Base-by-base conservation (phyloP, 2,329 filamentous ascomycete genomes). In the Cadophora sp. region DNA sequence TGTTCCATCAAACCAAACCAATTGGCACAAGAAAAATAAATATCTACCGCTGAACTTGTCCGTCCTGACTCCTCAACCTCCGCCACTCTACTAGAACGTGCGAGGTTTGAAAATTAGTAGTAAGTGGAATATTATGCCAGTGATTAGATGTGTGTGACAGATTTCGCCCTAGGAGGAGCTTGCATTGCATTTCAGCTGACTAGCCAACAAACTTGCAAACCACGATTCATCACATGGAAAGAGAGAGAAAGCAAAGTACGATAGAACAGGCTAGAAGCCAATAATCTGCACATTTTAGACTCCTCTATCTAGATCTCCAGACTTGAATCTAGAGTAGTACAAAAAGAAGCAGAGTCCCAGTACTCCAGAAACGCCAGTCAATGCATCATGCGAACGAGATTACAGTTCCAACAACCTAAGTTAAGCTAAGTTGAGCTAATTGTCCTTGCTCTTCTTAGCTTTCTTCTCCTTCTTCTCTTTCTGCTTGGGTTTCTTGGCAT, bases 391-490 rank as follows among this genome's bases (percentile, higher is more conserved):
- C 59, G 18, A 41, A 43, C 8, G 36, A 30, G 36, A 45, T 30
- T 27, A 55, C 14, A 43, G 48, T 47, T 20, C 14, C 9, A 20
- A 33, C 6, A 1, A 16, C 1, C 2, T 18, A 11, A 22, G 45
- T 24, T 58, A n/a, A 62, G 11, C 41, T 61, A 66, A 53, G 64
- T 45, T 58, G 7, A 62, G 11, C 41, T 61, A 66, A 53, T 58
- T 45, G 39, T 62, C 64, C 55, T 66, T 66, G 41, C 65, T 64
- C 47, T 65, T 65, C 41, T 22, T 55, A 14, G 22, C 50, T 39
- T 65, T 62, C 60, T 62, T 62, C 20, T 63, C 45, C 43, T 55
- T 56, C 39, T 63, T 63, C 61, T 45, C 50, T 43, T 63, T 55
- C 50, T 55, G 30, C 39, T 45, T 56, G 2, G 20, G 16, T 33